phyloP scores from a whole-genome alignment of 768 basidiomycete genomes.

The Leccinellum albellum region DNA sequence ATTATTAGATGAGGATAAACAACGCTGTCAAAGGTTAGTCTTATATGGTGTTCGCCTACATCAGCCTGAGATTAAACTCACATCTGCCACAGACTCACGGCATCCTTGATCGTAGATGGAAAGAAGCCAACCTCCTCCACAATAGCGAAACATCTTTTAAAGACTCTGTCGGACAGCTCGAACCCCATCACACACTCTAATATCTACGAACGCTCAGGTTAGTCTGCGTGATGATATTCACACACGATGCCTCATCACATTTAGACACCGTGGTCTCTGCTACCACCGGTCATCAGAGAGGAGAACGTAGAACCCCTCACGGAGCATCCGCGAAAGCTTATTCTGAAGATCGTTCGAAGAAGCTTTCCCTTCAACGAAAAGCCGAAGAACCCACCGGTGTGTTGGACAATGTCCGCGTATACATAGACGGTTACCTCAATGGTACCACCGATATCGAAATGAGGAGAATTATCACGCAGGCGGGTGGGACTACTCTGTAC shows the following conservation, averaged over 20 bases:
- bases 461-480: constrained; percentile 59
- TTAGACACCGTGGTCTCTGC: constrained; percentile 59
- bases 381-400: constrained; percentile 22
- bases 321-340: constrained; percentile 33
- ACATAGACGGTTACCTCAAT: constrained; percentile 67
- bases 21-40: constrained; percentile 14
- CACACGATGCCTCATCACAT: neutral
- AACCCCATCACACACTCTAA: constrained; percentile 82
- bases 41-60: neutral
- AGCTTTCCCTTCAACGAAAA: constrained; percentile 37
- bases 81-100: constrained; percentile 23
- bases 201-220: constrained; percentile 58
- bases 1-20: constrained; percentile 13
- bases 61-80: neutral
- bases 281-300: constrained; percentile 66
- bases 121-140: constrained; percentile 37
- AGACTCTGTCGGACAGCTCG: constrained; percentile 54
- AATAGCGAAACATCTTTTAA: constrained; percentile 59
- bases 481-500: constrained; percentile 67
- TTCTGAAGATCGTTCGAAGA: constrained; percentile 42
- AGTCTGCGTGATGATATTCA: constrained; percentile 8
- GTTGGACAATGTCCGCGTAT: constrained; percentile 48
- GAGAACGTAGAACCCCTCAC: constrained; percentile 38
- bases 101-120: constrained; percentile 29
- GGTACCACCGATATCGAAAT: constrained; percentile 79